Evolutionary conservation across 2,329 filamentous ascomycete genomes (phyloP), one percentile per base, ranked within the genome.

Genomic region (Colletotrichum agaves): DNA sequence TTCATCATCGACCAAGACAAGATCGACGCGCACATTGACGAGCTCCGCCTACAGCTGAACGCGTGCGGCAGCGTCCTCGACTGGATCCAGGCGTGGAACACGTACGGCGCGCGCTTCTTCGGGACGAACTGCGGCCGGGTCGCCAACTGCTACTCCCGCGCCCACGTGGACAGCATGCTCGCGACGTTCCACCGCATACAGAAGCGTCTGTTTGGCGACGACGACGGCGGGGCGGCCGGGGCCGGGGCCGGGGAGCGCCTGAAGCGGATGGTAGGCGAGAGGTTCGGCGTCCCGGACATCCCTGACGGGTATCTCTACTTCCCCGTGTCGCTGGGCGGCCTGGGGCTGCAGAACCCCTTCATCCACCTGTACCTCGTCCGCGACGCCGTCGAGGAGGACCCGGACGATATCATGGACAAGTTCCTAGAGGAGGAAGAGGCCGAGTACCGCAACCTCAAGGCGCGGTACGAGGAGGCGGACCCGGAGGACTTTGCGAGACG

Each of bases 51-150:
- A 3, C 87, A 90, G 71, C 82, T 90, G 19, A 75, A 78, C 2
- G 80, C 83, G 27, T 85, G 85, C 71, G 80, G 81, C 56, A 85
- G 82, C 64, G 77, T 89, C 6, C 86, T 90, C 69, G 79, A 84
- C 27, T 89, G 85, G 82, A 82, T 89, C 3, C 83, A 88, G 70
- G 86, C 85, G 0, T 89, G 87, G 82, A 89, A 89, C 71, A 84
- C 80, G 43, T 89, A 88, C 72, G 82, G 85, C 33, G 81, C 79
- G 7, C 81, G 83, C 1, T 89, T 89, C 75, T 88, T 89, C 73
- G 78, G 78, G 58, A 84, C 83, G 70, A 88, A 88, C 71, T 88
- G 89, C 67, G 86, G 83, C 7, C 82, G 82, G 61, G 82, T 86
- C 3, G 83, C 85, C 13, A 80, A 84, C 63, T 87, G 84, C 69